phyloP scores from a whole-genome alignment of 2,329 filamentous ascomycete species.

The Cladosporium sp. region DNA sequence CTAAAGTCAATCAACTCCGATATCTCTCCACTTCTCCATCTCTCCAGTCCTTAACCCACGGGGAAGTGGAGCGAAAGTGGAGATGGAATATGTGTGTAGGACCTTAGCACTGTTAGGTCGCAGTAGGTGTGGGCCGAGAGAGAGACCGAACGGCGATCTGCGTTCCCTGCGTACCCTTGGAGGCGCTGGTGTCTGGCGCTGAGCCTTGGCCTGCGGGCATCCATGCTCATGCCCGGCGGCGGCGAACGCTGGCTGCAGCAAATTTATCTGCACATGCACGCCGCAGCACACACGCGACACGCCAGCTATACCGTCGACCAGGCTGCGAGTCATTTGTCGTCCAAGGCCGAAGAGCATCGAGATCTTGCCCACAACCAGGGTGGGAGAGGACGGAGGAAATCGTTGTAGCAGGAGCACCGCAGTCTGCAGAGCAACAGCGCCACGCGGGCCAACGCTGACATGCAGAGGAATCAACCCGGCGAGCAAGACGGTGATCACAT shows the following conservation, averaged over 20 bases:
- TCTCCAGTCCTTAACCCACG: neutral
- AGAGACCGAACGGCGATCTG: neutral
- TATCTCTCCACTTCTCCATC: neutral
- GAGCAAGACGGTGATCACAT: slow-evolving; percentile 18
- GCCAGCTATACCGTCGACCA: slow-evolving; percentile 7
- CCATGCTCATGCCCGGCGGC: slow-evolving; percentile 9
- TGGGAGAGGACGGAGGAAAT: slow-evolving; percentile 6
- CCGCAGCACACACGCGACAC: slow-evolving; percentile 7
- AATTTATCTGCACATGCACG: too few relatives aligned
- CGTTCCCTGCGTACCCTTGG: too few relatives aligned
- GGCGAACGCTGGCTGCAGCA: too few relatives aligned
- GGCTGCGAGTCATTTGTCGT: slow-evolving; percentile 8
- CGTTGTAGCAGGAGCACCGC: neutral
- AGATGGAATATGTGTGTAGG: neutral
- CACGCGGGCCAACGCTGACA: slow-evolving; percentile 3
- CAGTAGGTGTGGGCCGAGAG: neutral
- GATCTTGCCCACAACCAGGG: neutral
- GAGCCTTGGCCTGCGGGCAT: slow-evolving; percentile 11
- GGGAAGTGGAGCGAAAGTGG: slow-evolving; percentile 10
- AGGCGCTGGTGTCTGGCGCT: neutral
- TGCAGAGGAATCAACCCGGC: slow-evolving; percentile 11
- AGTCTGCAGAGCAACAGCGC: neutral
- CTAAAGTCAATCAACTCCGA: slow-evolving; percentile 9
- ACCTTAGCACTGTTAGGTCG: too few relatives aligned
- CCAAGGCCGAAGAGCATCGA: neutral